Percentiles rank a stretch among this genome's conserved stretches.
phyloP scores from a whole-genome alignment of 768 basidiomycete genomes.

The Tricholomella constricta region DNA sequence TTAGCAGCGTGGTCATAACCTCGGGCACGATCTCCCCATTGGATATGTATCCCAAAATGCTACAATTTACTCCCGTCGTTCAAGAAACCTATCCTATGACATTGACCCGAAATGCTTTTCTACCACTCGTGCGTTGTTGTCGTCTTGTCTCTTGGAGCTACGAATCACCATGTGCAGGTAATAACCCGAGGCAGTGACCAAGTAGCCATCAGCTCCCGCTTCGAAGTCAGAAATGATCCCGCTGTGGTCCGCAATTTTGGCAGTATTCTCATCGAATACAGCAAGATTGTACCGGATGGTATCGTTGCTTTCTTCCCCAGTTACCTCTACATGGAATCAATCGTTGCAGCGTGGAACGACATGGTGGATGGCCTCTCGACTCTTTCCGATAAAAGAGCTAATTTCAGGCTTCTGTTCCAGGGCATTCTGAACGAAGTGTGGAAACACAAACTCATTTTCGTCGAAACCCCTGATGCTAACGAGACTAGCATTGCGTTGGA shows the following conservation, averaged over 20 bases:
- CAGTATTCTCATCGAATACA: conserved; percentile 96
- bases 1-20: conserved; percentile 97
- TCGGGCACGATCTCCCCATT: conserved; percentile 98
- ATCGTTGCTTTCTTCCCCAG: conserved; percentile 99
- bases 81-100: conserved; percentile 99
- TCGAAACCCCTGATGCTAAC: conserved; percentile 98
- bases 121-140: conserved; percentile 73
- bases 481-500: conserved; percentile 98
- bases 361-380: conserved; percentile 68
- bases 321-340: conserved; percentile 99
- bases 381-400: neutral
- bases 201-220: conserved; percentile 96
- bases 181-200: conserved; percentile 98
- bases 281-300: conserved; percentile 96
- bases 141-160: neutral
- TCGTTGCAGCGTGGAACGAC: conserved; percentile 99
- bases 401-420: conserved; percentile 42
- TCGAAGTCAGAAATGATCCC: conserved; percentile 98
- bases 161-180: conserved; percentile 53
- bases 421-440: conserved; percentile 99
- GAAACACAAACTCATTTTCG: conserved; percentile 99
- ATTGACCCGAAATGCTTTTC: conserved; percentile 91
- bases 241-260: conserved; percentile 99
- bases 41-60: conserved; percentile 99
- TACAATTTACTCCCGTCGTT: conserved; percentile 95